Base-by-base conservation (phyloP, 176 grass and related monocot genomes). In the Aegilops bicornis region DNA sequence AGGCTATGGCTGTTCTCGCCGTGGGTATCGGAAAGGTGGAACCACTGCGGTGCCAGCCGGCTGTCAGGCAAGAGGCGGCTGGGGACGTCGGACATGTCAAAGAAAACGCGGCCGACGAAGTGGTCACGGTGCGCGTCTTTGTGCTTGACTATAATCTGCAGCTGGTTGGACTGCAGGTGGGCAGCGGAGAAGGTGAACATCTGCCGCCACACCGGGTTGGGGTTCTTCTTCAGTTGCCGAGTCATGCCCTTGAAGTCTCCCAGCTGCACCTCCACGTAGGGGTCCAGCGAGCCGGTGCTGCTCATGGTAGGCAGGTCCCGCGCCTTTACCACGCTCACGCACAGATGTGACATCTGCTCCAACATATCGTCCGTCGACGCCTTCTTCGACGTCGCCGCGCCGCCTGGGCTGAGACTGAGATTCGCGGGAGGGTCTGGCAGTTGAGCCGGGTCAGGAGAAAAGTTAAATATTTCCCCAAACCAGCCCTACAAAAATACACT, bases 241-340 rank as follows among this genome's bases (percentile, higher is more conserved):
- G 92, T 97, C 0, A 71, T 79, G 72, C 87, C 95, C 81, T 91
- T 89, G 81, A 75, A 93, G 76, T 97, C 91, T 5, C 95, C 95
- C 2, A 95, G 79, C 87, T 80, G 91, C 23, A 97, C 90, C 89
- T 97, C 92, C 8, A 92, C 95, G 81, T 54, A 97, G 7, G 95
- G 95, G 87, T 97, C 92, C 16, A 94, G 90, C 68, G 87, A 83
- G 39, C 95, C 95, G 1, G 91, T 91, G 6, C 95, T 6, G 64
- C 90, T 91, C 84, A 72, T 92, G 43, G 64, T 81, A 4, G 95
- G 95, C 4, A 97, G 95, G 79, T 93, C 89, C 1, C 91, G 89
- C 5, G 92, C 95, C 85, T 92, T 97, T 10, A 94, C 73, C 1
- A 97, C 94, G 74, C 61, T 90, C 35, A 97, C 91, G 84, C 79